Evolutionary conservation across 768 basidiomycete species (phyloP).

Genomic region (Austroboletus eburneus): DNA sequence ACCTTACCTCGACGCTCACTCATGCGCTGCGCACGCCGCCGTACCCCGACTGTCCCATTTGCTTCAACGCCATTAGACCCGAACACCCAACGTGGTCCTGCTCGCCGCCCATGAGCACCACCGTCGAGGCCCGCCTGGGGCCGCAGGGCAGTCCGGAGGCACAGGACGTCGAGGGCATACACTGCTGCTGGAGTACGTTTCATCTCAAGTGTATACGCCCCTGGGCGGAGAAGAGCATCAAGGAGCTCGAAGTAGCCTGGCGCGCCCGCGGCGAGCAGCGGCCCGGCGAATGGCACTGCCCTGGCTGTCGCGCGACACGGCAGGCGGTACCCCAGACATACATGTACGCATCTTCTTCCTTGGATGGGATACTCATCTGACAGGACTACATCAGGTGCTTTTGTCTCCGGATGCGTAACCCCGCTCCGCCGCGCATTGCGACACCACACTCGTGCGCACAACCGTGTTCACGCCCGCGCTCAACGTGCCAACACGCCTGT

Average conservation of each 20-base stretch:
- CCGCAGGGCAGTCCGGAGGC: constrained; percentile 14
- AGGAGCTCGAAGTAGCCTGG: constrained; percentile 71
- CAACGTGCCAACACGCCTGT: constrained; percentile 75
- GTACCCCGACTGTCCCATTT: constrained; percentile 77
- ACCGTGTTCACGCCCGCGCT: constrained; percentile 58
- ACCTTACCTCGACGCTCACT: constrained; percentile 72
- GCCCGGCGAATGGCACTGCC: constrained; percentile 86
- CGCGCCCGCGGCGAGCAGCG: constrained; percentile 62
- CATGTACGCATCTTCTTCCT: constrained; percentile 36
- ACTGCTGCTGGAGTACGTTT: constrained; percentile 87
- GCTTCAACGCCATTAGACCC: constrained; percentile 76
- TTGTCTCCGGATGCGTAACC: constrained; percentile 71
- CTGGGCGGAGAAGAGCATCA: constrained; percentile 83
- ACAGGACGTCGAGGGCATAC: constrained; percentile 29
- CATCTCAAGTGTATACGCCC: constrained; percentile 86
- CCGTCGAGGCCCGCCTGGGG: background rate
- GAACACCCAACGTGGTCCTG: constrained; percentile 87
- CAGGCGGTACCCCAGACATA: constrained; percentile 61
- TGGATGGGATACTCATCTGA: background rate
- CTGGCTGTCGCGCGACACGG: constrained; percentile 86
- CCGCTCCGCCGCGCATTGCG: constrained; percentile 61
- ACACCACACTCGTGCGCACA: constrained; percentile 77
- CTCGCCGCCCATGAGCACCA: constrained; percentile 42
- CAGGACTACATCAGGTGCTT: constrained; percentile 71
- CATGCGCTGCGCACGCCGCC: constrained; percentile 64